Base-by-base conservation (phyloP, 1,284 basidiomycete genomes). In the Pholiota adiposa region DNA sequence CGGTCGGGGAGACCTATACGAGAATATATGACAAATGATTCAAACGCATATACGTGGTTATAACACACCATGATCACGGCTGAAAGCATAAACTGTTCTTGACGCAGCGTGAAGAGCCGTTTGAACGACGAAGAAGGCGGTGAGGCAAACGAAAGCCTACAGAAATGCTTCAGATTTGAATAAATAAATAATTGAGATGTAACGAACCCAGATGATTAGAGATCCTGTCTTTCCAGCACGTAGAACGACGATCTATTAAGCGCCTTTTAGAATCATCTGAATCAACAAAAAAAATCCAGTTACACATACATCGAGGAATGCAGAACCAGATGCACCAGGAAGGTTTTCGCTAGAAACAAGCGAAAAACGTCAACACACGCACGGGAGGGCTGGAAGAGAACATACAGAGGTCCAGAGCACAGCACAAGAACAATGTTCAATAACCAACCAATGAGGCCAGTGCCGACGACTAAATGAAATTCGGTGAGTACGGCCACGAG, bases 51-150 rank as follows among this genome's bases (percentile, higher is more conserved):
- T 27, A 19, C 4, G n/a, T n/a, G n/a, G n/a, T n/a, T 12, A 34
- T 31, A 23, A 65, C 76, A 56, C 63, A 83, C 87, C 89, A 56
- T 85, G 84, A 70, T 96, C 94, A 59, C 94, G 90, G 69, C 90
- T 92, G 78, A 98, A 94, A 3, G 96, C 96, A 69, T 94, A 97
- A 44, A 96, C 80, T 0, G 93, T 92, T 51, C 95, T 85, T 4
- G 94, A 94, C 58, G 88, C 89, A 9, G 95, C 95, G 74, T 97
- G 96, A 3, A 94, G 80, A 23, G 90, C 81, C 2, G 87, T 86
- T 72, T 94, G 92, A 40, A 88, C 85, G 50, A 94, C 92, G 73
- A 93, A 94, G 77, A 93, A 93, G 0, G 86, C 93, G 19, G 90
- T 92, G 60, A 90, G 69, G 73, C 91, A 93, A 23, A 94, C 90